Base-by-base conservation (phyloP, 129 eudicot species). In the Scalesia atractyloides region DNA sequence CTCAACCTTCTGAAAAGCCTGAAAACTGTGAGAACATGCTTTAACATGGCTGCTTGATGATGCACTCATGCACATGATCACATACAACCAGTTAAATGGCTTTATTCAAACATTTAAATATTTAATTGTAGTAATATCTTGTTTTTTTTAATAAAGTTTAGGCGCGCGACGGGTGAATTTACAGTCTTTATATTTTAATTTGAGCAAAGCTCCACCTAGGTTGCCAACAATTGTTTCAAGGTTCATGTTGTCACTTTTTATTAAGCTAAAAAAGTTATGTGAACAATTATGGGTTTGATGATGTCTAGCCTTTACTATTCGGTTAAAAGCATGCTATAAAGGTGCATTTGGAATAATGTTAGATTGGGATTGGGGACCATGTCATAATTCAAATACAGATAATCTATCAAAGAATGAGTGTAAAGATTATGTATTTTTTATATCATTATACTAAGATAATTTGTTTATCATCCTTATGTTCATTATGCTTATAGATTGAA, bases 281-380 rank as follows among this genome's bases (percentile, higher is more conserved):
- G 44, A 39, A 39, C 44, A 39, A 39, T n/a, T 9, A 59, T 72
- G 68, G 58, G 13, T 2, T 72, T 72, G 47, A 59, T 72, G 47
- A 72, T 72, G 62, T 43, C 26, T 59, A 59, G 47, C 44, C 47
- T 59, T 11, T 26, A 59, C 6, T 50, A n/a, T 50, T 50, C 4
- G n/a, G 56, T 19, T 71, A 41, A 39, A 53, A 54, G 30, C 14
- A 71, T 41, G 39, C 18, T 20, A 56, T 19, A 56, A 56, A 56
- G 15, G 57, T 22, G 50, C 41, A 46, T 4, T 44, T 44, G 39
- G 57, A 46, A 66, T 66, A 66, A 47, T 46, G 4, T 20, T 66
- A 66, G 22, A 22, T 66, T 46, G 56, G 54, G 57, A 9, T 20
- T 66, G 22, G 56, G 54, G 57, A 17, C 9, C 49, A 66, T 14